Conservation (phyloP, 2,329 filamentous ascomycete genomes). For the Penicillium polonicum region DNA sequence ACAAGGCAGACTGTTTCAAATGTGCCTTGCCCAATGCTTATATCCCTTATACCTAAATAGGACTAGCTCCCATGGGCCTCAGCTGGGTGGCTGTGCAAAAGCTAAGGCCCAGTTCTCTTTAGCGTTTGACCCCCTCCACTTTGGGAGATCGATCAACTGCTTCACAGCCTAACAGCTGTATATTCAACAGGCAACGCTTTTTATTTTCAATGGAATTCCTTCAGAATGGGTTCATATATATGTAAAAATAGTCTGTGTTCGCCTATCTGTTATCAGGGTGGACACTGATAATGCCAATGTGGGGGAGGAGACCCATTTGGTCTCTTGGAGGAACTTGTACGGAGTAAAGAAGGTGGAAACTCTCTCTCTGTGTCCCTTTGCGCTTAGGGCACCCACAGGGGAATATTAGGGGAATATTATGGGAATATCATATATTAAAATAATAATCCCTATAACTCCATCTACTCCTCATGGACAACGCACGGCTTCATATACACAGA, state of each 20-base stretch:
- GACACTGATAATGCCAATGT: constrained; percentile 15
- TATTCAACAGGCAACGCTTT: background rate
- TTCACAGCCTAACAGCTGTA: background rate
- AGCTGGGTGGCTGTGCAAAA: constrained; percentile 34
- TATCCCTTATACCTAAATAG: constrained; percentile 14
- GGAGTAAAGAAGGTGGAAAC: constrained; percentile 1
- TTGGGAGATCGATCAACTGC: background rate
- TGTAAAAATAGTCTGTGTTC: constrained; percentile 9
- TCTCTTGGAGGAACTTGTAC: constrained; percentile 4
- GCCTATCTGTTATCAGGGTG: constrained; percentile 21
- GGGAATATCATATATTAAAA: background rate
- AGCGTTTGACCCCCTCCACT: constrained; percentile 9
- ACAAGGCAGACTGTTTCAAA: constrained; percentile 15
- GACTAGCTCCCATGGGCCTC: constrained; percentile 20
- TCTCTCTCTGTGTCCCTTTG: background rate
- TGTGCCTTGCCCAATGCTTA: constrained; percentile 20
- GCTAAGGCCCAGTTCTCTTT: constrained; percentile 8
- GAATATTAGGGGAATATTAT: background rate
- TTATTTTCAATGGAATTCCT: background rate
- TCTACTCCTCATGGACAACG: background rate
- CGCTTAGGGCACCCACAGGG: constrained; percentile 9
- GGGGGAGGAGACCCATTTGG: constrained; percentile 15
- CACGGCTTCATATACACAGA: background rate
- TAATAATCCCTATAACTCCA: background rate
- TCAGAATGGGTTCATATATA: background rate